Base-by-base conservation (phyloP, 495 filamentous ascomycete species). In the Chaetomium cochliodes region DNA sequence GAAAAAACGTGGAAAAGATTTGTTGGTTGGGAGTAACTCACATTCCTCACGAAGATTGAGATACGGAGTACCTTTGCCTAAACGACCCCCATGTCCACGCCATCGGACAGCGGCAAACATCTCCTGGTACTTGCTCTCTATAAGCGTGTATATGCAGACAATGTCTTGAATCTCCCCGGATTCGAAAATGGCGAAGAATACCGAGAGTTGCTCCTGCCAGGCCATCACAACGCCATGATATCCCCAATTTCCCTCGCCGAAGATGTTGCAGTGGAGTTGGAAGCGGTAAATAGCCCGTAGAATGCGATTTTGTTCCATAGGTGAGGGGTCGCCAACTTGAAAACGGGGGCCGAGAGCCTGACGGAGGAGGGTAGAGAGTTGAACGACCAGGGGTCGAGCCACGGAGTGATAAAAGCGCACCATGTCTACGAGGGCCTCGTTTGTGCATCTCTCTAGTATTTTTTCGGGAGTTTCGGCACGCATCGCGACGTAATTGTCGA, bases 231-330 rank as follows among this genome's bases (percentile, higher is more conserved):
- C 6, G 26, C 23, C 28, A n/a, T 0, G 28, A n/a, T 3, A 5
- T 28, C 41, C 51, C 4, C 7, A 6, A 22, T 18, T 2, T 9
- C 60, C 64, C 6, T 44, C 11, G 18, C 73, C 73, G 37, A 73
- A 74, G 12, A 74, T 58, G 50, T 75, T 72, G 49, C 67, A 65
- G 63, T 65, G 72, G 18, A 72, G 54, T n/a, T 75, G 65, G 54
- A 65, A 69, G 56, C 74, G 70, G 61, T 74, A 77, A 16, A 77
- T 58, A 8, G 69, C 73, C 1, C 73, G 69, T 28, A 69, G 39
- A 33, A 73, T 39, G 23, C 62, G 68, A 23, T 47, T 54, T 22
- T 63, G 46, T 42, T 75, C 74, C 9, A 55, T 66, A n/a, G n/a
- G 25, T 25, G 65, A 76, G 2, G 70, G 58, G 5, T 50, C 26